These are phyloP conservation scores for Epichloe aotearoae DNA, from an alignment of 2,329 filamentous ascomycete species.

Conservation along the genomic window DNA sequence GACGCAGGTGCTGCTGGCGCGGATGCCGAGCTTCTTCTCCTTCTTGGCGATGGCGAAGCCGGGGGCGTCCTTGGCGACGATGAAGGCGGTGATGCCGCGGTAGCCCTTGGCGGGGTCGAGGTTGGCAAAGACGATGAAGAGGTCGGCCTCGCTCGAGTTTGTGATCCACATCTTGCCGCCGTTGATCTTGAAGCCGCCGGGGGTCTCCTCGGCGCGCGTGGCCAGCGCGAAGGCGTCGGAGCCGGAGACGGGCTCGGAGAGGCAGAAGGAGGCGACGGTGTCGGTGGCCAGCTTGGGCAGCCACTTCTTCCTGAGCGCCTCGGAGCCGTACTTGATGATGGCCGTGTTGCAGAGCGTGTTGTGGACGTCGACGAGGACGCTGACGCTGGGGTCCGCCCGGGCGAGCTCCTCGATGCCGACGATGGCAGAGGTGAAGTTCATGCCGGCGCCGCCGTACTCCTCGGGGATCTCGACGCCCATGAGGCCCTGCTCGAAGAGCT, in stretches of 20 bases:
- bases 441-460: conserved; percentile 89
- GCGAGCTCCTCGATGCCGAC: conserved; percentile 95
- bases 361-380: conserved; percentile 91
- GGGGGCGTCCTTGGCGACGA: conserved; percentile 75
- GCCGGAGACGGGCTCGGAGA: conserved; percentile 84
- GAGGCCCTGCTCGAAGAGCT: conserved; percentile 90
- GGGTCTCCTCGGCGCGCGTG: conserved; percentile 76
- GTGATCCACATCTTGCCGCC: conserved; percentile 99
- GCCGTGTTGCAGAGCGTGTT: conserved; percentile 96
- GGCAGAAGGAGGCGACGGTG: conserved; percentile 83
- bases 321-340: conserved; percentile 70
- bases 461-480: conserved; percentile 98
- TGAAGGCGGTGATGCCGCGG: conserved; percentile 91
- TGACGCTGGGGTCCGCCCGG: conserved; percentile 84
- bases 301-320: conserved; percentile 69
- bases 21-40: conserved; percentile 98
- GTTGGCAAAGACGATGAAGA: conserved; percentile 98
- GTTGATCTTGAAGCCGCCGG: conserved; percentile 71
- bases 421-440: conserved; percentile 97
- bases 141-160: conserved; percentile 81
- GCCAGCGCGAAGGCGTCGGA: conserved; percentile 93
- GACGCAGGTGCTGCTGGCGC: conserved; percentile 89
- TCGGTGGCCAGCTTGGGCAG: conserved; percentile 81
- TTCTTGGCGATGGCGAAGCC: conserved; percentile 97
- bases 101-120: conserved; percentile 85